These are phyloP conservation scores for Fusarium subglutinans DNA, from an alignment of 2,329 filamentous ascomycete species.

Conservation along the genomic window DNA sequence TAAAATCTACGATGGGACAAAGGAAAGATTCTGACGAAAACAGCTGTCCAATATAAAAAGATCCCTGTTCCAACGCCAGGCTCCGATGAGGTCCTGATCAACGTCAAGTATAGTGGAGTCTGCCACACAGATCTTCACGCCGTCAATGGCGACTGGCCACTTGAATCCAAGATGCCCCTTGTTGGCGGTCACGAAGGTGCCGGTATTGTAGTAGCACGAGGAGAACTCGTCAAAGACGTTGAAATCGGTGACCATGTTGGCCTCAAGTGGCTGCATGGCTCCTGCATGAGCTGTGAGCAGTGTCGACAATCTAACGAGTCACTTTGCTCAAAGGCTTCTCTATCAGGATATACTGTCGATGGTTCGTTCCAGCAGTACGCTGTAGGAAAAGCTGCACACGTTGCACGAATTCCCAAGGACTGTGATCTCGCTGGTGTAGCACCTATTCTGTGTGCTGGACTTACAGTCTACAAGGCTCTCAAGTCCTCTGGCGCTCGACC, in stretches of 20 bases:
- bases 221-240: slow-evolving; percentile 77
- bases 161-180: slow-evolving; percentile 78
- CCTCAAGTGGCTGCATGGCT: slow-evolving; percentile 89
- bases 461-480: slow-evolving; percentile 85
- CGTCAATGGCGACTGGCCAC: slow-evolving; percentile 86
- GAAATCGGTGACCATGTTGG: slow-evolving; percentile 84
- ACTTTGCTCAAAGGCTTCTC: slow-evolving; percentile 74
- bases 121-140: slow-evolving; percentile 84
- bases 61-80: slow-evolving; percentile 82
- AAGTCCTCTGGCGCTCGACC: slow-evolving; percentile 79
- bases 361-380: slow-evolving; percentile 90
- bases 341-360: slow-evolving; percentile 91
- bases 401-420: slow-evolving; percentile 79
- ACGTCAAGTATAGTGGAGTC: slow-evolving; percentile 88
- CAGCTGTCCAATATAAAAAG: slow-evolving; percentile 73
- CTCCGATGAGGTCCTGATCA: slow-evolving; percentile 86
- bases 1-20: accelerated
- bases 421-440: slow-evolving; percentile 77
- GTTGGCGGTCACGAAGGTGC: slow-evolving; percentile 82
- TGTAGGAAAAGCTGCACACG: slow-evolving; percentile 82
- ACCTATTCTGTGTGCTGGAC: slow-evolving; percentile 82
- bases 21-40: neutral
- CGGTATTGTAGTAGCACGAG: slow-evolving; percentile 80
- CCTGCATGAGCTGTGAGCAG: slow-evolving; percentile 81
- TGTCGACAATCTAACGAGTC: slow-evolving; percentile 83